Percentiles rank a stretch among this genome's conserved stretches.
These are phyloP conservation scores for Ceratobasidium sp. DNA, from an alignment of 1,284 basidiomycete species.

Conservation along the genomic window DNA sequence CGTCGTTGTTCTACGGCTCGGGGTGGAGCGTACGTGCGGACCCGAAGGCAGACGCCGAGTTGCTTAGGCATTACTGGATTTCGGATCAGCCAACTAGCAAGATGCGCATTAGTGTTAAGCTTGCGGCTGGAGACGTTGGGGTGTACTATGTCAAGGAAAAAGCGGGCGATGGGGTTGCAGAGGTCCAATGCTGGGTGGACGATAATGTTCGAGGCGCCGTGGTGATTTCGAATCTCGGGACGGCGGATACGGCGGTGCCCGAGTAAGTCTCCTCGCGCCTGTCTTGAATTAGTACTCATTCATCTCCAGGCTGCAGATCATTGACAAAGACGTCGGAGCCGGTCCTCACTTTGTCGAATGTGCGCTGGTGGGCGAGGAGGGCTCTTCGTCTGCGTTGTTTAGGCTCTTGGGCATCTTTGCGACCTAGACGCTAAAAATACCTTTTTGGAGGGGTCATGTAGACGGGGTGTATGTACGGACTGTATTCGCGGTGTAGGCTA, in stretches of 20 bases:
- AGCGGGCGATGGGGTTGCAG: conserved; percentile 61
- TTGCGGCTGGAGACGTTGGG: conserved; percentile 78
- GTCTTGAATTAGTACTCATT: conserved; percentile 22
- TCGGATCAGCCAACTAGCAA: conserved; percentile 77
- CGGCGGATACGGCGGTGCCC: conserved; percentile 58
- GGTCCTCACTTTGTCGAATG: conserved; percentile 91
- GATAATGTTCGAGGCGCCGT: conserved; percentile 72
- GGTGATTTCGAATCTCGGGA: conserved; percentile 66
- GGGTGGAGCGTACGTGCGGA: conserved; percentile 80
- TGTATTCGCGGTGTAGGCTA: no score
- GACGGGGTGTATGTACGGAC: no score
- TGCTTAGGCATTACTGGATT: conserved; percentile 85
- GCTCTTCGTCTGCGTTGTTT: conserved; percentile 73
- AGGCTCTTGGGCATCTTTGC: conserved; percentile 85
- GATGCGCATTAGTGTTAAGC: conserved; percentile 75
- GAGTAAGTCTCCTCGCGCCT: conserved; percentile 55
- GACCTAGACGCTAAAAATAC: no score
- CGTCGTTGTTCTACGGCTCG: conserved; percentile 85
- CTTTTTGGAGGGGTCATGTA: no score
- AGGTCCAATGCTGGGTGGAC: conserved; percentile 85
- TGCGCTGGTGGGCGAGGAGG: conserved; percentile 78
- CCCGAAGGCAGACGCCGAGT: conserved; percentile 53
- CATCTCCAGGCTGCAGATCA: conserved; percentile 66
- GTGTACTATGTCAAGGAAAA: conserved; percentile 71
- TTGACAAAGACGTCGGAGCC: conserved; percentile 75